These are phyloP conservation scores for Tuber umbilicatum DNA, from an alignment of 495 filamentous ascomycete species.

Conservation along the genomic window DNA sequence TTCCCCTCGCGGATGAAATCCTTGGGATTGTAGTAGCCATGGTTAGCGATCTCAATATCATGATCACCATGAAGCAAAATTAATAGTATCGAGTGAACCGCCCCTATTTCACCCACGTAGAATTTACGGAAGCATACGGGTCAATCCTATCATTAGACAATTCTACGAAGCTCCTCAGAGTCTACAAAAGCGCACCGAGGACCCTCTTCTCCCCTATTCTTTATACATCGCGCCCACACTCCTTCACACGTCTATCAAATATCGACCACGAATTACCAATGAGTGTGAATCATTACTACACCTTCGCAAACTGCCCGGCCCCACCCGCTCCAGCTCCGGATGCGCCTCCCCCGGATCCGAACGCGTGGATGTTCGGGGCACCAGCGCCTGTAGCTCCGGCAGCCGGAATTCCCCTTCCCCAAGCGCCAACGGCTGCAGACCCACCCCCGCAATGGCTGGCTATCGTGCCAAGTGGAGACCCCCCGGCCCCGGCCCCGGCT, in stretches of 20 bases:
- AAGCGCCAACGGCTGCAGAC: background rate
- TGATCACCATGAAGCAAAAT: no score
- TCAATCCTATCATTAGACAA: background rate
- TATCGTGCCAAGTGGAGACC: background rate
- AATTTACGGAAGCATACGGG: background rate
- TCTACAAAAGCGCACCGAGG: background rate
- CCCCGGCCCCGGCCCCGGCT: no score
- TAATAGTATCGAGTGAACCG: background rate
- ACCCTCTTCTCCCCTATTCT: background rate
- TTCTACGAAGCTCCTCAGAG: background rate
- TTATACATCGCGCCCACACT: background rate
- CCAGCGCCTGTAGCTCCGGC: background rate
- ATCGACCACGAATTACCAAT: background rate
- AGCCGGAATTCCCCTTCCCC: background rate
- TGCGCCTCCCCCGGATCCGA: background rate
- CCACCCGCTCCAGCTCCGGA: background rate
- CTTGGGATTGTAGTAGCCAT: background rate
- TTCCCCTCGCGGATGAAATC: background rate
- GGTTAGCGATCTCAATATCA: no score
- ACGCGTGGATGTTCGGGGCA: background rate
- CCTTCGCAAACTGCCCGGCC: background rate
- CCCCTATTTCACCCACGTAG: background rate
- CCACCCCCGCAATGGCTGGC: background rate
- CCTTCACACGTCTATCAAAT: background rate
- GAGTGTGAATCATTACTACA: background rate